Conservation (phyloP, 2,329 filamentous ascomycete genomes). For the Paramyrothecium sp. region DNA sequence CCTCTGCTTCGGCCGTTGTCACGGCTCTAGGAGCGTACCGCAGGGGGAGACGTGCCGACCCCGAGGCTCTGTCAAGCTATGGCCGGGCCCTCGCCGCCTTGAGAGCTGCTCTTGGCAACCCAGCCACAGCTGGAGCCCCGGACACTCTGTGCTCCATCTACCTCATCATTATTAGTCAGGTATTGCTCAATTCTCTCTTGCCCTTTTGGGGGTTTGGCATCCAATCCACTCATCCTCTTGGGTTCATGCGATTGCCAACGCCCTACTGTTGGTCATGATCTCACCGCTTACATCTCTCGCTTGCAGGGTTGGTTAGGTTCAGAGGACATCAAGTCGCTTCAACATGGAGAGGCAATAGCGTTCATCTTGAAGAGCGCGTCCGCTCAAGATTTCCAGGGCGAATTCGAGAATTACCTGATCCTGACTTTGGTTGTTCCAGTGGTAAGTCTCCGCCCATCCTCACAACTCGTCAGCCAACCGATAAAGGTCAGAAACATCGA, state of each 20-base stretch:
- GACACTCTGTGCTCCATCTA: conserved; percentile 37
- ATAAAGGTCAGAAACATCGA: too few relatives aligned
- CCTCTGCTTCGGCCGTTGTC: conserved; percentile 27
- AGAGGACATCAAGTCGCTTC: conserved; percentile 18
- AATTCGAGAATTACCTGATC: conserved; percentile 25
- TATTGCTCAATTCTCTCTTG: conserved; percentile 7
- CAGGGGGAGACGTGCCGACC: conserved; percentile 10
- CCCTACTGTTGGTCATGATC: not conserved
- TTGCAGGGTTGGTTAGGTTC: conserved; percentile 28
- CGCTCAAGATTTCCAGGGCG: conserved; percentile 17
- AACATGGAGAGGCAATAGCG: conserved; percentile 30
- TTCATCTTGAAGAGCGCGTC: conserved; percentile 25
- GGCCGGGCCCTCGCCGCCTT: conserved; percentile 25
- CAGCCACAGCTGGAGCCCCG: conserved; percentile 18
- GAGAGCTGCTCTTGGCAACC: conserved; percentile 21
- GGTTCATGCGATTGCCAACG: too few relatives aligned
- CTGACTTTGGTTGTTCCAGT: conserved; percentile 28
- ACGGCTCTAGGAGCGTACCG: conserved; percentile 16
- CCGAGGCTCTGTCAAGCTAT: conserved; percentile 24
- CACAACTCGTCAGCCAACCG: too few relatives aligned
- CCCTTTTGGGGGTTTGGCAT: not conserved
- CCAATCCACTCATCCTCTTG: not conserved
- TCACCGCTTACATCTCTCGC: not conserved
- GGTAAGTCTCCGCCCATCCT: conserved; percentile 16
- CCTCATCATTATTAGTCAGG: conserved; percentile 33